These are phyloP conservation scores for Penicillium sclerotiorum DNA, from an alignment of 2,329 filamentous ascomycete genomes.

Conservation along the genomic window DNA sequence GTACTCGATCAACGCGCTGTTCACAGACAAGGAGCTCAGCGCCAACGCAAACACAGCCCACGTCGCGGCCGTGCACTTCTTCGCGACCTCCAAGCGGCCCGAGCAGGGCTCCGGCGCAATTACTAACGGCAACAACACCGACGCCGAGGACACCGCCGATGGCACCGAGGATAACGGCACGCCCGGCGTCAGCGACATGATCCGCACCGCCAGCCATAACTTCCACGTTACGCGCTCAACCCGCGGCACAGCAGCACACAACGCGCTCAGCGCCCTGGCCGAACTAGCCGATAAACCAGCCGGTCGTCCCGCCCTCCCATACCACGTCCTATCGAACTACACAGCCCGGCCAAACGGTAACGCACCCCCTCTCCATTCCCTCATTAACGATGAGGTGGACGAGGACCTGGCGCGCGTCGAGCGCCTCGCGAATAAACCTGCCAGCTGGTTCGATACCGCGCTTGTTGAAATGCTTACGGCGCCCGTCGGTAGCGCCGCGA, in stretches of 20 bases:
- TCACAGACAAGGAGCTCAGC: conserved; percentile 68
- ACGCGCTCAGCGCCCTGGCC: conserved; percentile 57
- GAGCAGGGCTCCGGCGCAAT: conserved; percentile 44
- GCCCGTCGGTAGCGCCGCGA: conserved; percentile 28
- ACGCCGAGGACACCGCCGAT: conserved; percentile 44
- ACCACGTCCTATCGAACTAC: conserved; percentile 50
- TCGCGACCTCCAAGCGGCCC: conserved; percentile 57
- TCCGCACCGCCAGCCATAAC: conserved; percentile 61
- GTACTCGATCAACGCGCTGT: conserved; percentile 65
- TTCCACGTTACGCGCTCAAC: conserved; percentile 58
- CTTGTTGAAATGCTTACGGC: conserved; percentile 45
- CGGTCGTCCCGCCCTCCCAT: conserved; percentile 49
- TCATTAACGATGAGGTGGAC: conserved; percentile 52
- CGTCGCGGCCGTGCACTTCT: conserved; percentile 59
- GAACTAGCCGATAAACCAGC: conserved; percentile 57
- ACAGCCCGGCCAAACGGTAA: conserved; percentile 47
- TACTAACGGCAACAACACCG: conserved; percentile 44
- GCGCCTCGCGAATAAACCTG: conserved; percentile 40
- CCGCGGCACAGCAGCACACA: conserved; percentile 52
- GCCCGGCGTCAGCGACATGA: conserved; percentile 57
- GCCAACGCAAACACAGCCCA: conserved; percentile 64
- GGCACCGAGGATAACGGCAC: conserved; percentile 47
- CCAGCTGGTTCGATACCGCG: conserved; percentile 45
- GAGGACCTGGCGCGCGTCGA: conserved; percentile 48
- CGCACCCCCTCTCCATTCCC: conserved; percentile 45